Conservation (phyloP, 164 flowering plant genomes). For the Annona squamosa region DNA sequence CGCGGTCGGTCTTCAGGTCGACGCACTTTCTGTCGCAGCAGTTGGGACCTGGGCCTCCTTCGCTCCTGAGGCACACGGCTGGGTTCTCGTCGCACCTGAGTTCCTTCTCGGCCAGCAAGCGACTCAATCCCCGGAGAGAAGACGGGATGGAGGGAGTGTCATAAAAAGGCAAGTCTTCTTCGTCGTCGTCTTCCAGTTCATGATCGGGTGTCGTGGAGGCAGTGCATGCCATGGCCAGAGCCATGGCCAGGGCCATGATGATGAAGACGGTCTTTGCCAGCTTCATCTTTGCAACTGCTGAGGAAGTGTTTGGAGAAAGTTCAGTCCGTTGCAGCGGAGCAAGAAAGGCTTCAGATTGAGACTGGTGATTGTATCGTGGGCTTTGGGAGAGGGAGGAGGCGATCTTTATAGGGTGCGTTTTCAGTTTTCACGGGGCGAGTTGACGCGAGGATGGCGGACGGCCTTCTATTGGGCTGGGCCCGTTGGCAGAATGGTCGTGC, state of each 20-base stretch:
- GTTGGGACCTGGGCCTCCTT: constrained; percentile 19
- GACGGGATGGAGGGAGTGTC: neutral
- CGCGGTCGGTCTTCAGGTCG: constrained; percentile 13
- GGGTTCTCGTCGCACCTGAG: constrained; percentile 19
- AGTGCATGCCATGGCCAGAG: neutral
- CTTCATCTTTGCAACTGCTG: neutral
- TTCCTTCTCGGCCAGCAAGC: neutral
- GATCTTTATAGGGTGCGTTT: neutral
- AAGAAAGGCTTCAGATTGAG: neutral
- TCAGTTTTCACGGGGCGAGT: neutral
- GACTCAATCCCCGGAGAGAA: constrained; percentile 10
- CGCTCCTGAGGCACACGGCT: constrained; percentile 11
- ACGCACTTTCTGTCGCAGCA: constrained; percentile 32
- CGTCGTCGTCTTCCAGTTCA: neutral
- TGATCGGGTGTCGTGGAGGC: neutral
- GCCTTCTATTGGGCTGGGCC: neutral
- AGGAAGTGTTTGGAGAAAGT: neutral
- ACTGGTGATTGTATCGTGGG: neutral
- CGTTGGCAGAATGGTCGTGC: neutral
- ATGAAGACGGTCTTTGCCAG: constrained; percentile 8
- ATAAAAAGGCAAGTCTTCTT: too few species aligned
- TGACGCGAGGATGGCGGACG: constrained; percentile 1
- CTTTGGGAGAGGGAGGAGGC: neutral
- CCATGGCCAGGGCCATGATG: constrained; percentile 4
- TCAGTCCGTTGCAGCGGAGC: neutral